Percentiles rank a stretch among this genome's conserved stretches.
Evolutionary conservation across 1,139 yeast species (phyloP).

Genomic region (Saccharomyces hybrid): DNA sequence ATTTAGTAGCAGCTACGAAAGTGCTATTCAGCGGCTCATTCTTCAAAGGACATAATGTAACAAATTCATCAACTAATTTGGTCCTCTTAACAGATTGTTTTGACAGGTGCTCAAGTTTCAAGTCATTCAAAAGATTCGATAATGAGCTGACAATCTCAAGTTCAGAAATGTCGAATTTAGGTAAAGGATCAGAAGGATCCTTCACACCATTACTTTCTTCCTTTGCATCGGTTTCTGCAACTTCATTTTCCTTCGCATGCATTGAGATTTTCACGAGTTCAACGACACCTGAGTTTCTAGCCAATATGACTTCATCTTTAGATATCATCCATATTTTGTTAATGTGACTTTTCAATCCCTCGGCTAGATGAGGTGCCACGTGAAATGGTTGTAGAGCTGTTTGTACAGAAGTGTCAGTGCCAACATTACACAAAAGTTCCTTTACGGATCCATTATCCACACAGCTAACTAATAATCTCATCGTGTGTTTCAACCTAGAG

Average conservation of each 20-base stretch:
- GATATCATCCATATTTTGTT: conserved; percentile 9
- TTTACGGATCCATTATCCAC: conserved; percentile 29
- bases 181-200: conserved; percentile 12
- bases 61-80: conserved; percentile 25
- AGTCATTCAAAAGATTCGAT: conserved; percentile 18
- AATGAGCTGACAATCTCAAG: conserved; percentile 14
- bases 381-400: conserved; percentile 49
- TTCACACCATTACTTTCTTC: conserved; percentile 3
- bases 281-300: conserved; percentile 30
- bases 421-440: conserved; percentile 49
- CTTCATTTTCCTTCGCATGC: conserved; percentile 4
- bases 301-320: conserved; percentile 7
- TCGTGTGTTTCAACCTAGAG: conserved; percentile 3
- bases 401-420: conserved; percentile 63
- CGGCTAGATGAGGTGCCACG: conserved; percentile 37
- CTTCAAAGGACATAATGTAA: conserved; percentile 18
- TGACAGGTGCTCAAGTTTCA: conserved; percentile 18
- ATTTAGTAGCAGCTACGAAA: conserved; percentile 36
- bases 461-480: conserved; percentile 29
- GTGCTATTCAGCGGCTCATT: conserved; percentile 15
- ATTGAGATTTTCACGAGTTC: conserved; percentile 16
- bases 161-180: conserved; percentile 14
- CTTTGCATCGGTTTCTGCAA: neutral
- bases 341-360: conserved; percentile 28
- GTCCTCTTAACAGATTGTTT: conserved; percentile 25